Conservation (phyloP, 2,329 filamentous ascomycete species). For the Xenosphaeropsis pyriputrescens region DNA sequence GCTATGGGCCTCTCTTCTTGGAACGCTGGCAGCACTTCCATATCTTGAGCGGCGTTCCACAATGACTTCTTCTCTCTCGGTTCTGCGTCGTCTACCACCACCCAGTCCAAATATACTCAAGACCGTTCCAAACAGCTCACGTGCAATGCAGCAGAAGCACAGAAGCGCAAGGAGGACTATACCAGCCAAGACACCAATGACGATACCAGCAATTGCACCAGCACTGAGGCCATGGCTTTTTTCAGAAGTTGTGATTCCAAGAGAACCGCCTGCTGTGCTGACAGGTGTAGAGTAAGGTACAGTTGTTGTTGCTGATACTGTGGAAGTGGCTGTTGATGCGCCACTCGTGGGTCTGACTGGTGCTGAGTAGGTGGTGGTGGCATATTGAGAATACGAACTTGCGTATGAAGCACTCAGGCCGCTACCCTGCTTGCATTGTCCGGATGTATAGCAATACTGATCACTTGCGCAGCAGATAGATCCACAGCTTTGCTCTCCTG, state of each 20-base stretch:
- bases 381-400: conserved; percentile 10
- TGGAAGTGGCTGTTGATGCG: conserved; percentile 35
- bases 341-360: conserved; percentile 37
- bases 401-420: conserved; percentile 25
- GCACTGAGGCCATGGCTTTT: conserved; percentile 38
- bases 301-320: conserved; percentile 31
- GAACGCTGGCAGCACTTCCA: conserved; percentile 18
- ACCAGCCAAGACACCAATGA: conserved; percentile 57
- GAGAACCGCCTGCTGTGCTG: conserved; percentile 3
- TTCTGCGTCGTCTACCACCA: conserved; percentile 26
- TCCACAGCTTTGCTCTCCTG: conserved; percentile 48
- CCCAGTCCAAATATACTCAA: conserved; percentile 46
- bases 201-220: conserved; percentile 69
- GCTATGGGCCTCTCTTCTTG: conserved; percentile 19
- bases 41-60: conserved; percentile 48
- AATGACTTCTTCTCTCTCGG: conserved; percentile 40
- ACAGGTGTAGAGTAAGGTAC: conserved; percentile 33
- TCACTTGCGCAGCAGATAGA: conserved; percentile 53
- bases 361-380: conserved; percentile 16
- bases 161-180: conserved; percentile 52
- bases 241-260: conserved; percentile 9
- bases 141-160: conserved; percentile 60
- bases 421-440: conserved; percentile 41
- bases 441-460: conserved; percentile 48
- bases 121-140: conserved; percentile 43